Evolutionary conservation across 164 flowering plant species (phyloP).

Genomic region (Houttuynia cordata): DNA sequence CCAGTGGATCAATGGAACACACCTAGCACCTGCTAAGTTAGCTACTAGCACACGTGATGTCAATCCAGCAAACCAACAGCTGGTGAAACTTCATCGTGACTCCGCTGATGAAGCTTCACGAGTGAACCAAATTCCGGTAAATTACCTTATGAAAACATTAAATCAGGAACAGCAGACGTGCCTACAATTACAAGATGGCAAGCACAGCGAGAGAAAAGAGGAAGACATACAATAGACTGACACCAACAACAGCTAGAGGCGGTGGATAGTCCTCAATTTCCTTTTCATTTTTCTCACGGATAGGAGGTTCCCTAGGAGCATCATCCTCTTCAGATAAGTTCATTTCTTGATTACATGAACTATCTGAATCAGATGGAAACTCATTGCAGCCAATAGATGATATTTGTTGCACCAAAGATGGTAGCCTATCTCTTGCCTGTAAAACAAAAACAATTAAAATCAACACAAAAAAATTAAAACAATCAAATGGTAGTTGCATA

Average conservation of each 20-base stretch:
- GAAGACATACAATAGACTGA: slow-evolving; percentile 74
- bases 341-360: slow-evolving; percentile 11
- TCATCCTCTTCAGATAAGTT: slow-evolving; percentile 10
- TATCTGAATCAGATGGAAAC: slow-evolving; percentile 17
- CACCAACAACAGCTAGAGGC: slow-evolving; percentile 85
- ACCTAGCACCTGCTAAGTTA: too few relatives aligned
- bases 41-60: too few relatives aligned
- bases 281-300: slow-evolving; percentile 30
- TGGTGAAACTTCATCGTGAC: too few relatives aligned
- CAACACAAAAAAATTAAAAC: too few relatives aligned
- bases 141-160: too few relatives aligned
- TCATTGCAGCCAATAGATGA: slow-evolving; percentile 41
- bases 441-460: neutral
- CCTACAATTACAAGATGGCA: neutral
- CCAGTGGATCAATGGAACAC: too few relatives aligned
- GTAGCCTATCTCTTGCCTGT: slow-evolving; percentile 62
- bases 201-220: neutral
- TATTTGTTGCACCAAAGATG: slow-evolving; percentile 57
- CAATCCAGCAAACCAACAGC: too few relatives aligned
- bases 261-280: slow-evolving; percentile 74
- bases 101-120: too few relatives aligned
- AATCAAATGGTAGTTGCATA: too few relatives aligned
- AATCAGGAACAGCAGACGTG: neutral
- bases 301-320: slow-evolving; percentile 10
- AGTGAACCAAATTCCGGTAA: neutral